Conservation (phyloP, 208 protist species). For the Trypanosoma boissoni region DNA sequence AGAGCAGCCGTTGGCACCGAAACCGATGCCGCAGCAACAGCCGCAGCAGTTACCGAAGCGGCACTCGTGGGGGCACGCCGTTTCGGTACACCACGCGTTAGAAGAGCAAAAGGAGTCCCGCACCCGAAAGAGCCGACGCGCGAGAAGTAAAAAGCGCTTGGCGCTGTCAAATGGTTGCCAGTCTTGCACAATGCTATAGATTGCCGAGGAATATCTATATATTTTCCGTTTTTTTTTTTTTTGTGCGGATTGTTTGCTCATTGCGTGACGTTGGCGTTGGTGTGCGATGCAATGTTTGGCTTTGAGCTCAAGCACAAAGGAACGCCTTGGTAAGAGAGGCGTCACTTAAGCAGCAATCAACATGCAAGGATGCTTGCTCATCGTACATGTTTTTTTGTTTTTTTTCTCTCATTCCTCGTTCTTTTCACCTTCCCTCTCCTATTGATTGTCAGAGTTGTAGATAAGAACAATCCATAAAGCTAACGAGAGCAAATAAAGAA, state of each 20-base stretch:
- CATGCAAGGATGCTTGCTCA: not conserved
- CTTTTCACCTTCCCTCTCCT: too few species aligned
- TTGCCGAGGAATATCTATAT: not conserved
- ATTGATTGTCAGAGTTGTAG: not conserved
- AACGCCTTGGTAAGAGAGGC: constrained; percentile 6
- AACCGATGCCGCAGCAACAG: not conserved
- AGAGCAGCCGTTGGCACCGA: not conserved
- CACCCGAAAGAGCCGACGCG: not conserved
- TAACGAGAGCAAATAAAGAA: too few species aligned
- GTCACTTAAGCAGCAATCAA: constrained; percentile 6
- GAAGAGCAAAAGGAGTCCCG: too few species aligned
- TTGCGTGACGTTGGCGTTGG: too few species aligned
- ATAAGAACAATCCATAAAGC: constrained; percentile 1
- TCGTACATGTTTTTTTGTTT: constrained; percentile 1
- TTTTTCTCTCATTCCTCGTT: not conserved
- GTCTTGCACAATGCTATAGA: constrained; percentile 22
- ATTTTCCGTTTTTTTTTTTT: too few species aligned
- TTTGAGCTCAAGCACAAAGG: too few species aligned
- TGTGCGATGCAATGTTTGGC: too few species aligned
- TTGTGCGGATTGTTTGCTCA: too few species aligned
- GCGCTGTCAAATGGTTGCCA: constrained; percentile 17
- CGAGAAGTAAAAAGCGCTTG: constrained; percentile 10
- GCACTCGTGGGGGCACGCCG: too few species aligned
- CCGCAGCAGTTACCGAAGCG: not conserved
- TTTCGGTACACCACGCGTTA: too few species aligned